phyloP scores from a whole-genome alignment of 495 filamentous ascomycete species.

The Penicillium roqueforti region DNA sequence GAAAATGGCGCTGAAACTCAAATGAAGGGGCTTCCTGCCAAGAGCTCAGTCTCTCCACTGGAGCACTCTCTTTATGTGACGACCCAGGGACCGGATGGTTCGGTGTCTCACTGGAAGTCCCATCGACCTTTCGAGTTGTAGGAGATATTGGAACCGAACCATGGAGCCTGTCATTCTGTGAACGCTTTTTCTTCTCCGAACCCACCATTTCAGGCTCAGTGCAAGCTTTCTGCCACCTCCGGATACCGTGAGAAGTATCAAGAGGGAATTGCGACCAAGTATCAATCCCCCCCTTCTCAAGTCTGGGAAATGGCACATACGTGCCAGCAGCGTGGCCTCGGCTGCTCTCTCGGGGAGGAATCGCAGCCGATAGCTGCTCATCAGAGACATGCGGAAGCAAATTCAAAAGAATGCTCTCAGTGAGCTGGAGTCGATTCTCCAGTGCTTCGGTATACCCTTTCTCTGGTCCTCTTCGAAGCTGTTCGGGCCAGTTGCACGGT shows the following conservation, averaged over 20 bases:
- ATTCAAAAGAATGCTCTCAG: slow-evolving; percentile 32
- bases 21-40: slow-evolving; percentile 36
- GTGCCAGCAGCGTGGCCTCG: too few relatives aligned
- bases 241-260: slow-evolving; percentile 29
- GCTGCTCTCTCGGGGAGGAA: slow-evolving; percentile 6
- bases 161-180: neutral
- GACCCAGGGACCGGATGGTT: neutral
- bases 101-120: neutral
- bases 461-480: slow-evolving; percentile 36
- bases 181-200: neutral
- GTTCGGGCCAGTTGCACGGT: slow-evolving; percentile 39
- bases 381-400: slow-evolving; percentile 32
- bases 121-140: neutral
- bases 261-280: slow-evolving; percentile 37
- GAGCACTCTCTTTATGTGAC: neutral
- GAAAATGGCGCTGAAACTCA: slow-evolving; percentile 36
- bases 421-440: slow-evolving; percentile 37
- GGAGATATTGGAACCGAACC: neutral
- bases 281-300: slow-evolving; percentile 31
- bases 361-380: slow-evolving; percentile 21
- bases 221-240: slow-evolving; percentile 36
- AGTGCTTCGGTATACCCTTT: slow-evolving; percentile 41
- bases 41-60: slow-evolving; percentile 14
- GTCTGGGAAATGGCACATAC: slow-evolving; percentile 25
- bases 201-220: neutral